Evolutionary conservation across 2,329 filamentous ascomycete genomes (phyloP), one percentile per base, ranked within the genome.

Genomic region (Trichocomaceae sp.): DNA sequence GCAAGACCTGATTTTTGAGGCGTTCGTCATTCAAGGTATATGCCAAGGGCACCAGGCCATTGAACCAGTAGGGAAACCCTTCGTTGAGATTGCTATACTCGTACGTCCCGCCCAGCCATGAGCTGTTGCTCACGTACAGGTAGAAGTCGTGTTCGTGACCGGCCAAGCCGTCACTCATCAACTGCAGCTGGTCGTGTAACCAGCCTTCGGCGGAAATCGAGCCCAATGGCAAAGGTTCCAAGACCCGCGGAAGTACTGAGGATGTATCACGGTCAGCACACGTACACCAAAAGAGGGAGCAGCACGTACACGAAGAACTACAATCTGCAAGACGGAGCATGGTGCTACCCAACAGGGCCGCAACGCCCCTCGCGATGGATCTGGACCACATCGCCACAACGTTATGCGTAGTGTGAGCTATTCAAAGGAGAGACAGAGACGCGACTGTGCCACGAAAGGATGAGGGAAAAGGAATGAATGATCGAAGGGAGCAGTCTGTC

Each of bases 11-110:
- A 0, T 58, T 60, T 59, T 79, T 78, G n/a, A 83, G 66, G 5
- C 75, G 66, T 2, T 66, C 59, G 61, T 83, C 75, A 50, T 79
- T 69, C 4, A 79, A 64, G 0, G 66, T 66, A 57, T 78, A 83
- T 1, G 81, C 79, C 22, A 83, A 70, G 17, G 81, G 79, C 1
- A 83, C 79, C 1, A 82, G 68, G 3, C 75, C 77, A 60, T 83
- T 83, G 61, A 81, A 78, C 78, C 80, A 83, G 63, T 83, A 84
- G 0, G 80, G 78, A 23, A 77, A 73, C 1, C 75, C 77, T 66
- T 83, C 81, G 59, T 82, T 75, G 2, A 83, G 67, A 20, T 66
- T 66, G 12, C 73, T 79, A 60, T 83, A 83, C 59, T 83, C 79
- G 2, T 69, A 63, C 31, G 69, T 60, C 5, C 79, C 78, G 2